A percentile compares a stretch with the other conserved stretches of the same genome.
Conservation (phyloP, 148 eudicot genomes). For the Chenopodium quinoa region DNA sequence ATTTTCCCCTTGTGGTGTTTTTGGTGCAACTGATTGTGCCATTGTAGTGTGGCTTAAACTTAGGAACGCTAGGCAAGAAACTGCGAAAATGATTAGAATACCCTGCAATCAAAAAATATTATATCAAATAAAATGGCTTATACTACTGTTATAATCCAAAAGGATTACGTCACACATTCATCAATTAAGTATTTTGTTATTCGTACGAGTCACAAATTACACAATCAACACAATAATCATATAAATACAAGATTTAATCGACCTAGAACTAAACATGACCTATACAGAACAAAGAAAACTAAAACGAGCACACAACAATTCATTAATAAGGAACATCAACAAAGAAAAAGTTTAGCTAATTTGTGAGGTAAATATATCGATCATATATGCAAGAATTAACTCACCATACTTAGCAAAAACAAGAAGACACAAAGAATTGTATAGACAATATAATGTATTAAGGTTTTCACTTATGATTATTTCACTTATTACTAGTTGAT, state of each 20-base stretch:
- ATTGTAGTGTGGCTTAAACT: not conserved
- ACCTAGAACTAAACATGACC: not conserved
- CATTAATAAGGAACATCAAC: not conserved
- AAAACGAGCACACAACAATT: not conserved
- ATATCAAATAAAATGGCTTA: too few species aligned
- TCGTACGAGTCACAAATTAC: not conserved
- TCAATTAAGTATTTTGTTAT: too few species aligned
- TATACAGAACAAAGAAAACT: too few species aligned
- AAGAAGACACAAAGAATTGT: not conserved
- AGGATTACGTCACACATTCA: too few species aligned
- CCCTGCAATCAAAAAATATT: not conserved
- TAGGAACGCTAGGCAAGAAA: not conserved
- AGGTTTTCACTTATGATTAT: not conserved
- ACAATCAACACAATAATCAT: too few species aligned
- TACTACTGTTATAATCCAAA: not conserved
- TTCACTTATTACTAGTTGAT: not conserved
- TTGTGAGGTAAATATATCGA: too few species aligned
- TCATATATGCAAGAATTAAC: not conserved
- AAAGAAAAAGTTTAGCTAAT: too few species aligned
- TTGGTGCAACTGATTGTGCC: not conserved
- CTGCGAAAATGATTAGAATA: not conserved
- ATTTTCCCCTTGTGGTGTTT: not conserved
- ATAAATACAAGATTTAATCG: too few species aligned
- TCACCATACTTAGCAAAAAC: not conserved
- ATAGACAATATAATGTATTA: not conserved